Evolutionary conservation across 441 rosid genomes (phyloP), one percentile per base, ranked within the genome.

Genomic region (Aleurites moluccanus): DNA sequence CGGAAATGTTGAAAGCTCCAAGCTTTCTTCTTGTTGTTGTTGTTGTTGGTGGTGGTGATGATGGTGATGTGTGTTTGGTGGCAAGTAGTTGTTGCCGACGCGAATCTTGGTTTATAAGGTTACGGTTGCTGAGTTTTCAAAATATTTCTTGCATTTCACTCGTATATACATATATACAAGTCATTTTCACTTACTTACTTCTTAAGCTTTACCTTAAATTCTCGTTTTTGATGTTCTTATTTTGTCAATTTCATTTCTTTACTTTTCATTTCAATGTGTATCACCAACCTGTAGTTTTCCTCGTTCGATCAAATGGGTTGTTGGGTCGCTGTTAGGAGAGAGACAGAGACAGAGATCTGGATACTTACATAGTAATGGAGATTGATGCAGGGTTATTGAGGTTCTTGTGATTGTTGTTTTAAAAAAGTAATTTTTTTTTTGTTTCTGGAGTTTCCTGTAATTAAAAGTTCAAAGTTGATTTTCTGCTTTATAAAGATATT

Each of bases 111-210:
- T 78, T 77, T 59, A 52, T 77, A 82, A 86, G 89, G 84, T 81
- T 80, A 66, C 86, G 74, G 72, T 76, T 57, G 73, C 44, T 75
- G 72, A 69, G 72, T 66, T 71, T 81, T 75, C 80, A 76, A 60
- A 38, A 64, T 33, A 56, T 83, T 79, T 71, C 96, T 88, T 91
- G 88, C 82, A 73, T 81, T 83, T 80, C 81, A 88, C 92, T 86
- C 92, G 64, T 87, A 68, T 76, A 38, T 35, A 25, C 49, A 45
- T 33, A 47, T 73, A 75, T 74, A 49, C 18, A 77, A 70, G 28
- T 80, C 76, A 62, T 82, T 50, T 16, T 79, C 84, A 87, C 84
- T 87, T 73, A 80, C 85, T 85, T 82, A 55, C 27, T 55, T 49
- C 59, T 20, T n/a, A 20, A 79, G 80, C 90, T 87, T 91, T 85